A percentile compares a stretch with the other conserved stretches of the same genome.
phyloP scores from a whole-genome alignment of 805 yeast genomes.

The Metschnikowia borealis region DNA sequence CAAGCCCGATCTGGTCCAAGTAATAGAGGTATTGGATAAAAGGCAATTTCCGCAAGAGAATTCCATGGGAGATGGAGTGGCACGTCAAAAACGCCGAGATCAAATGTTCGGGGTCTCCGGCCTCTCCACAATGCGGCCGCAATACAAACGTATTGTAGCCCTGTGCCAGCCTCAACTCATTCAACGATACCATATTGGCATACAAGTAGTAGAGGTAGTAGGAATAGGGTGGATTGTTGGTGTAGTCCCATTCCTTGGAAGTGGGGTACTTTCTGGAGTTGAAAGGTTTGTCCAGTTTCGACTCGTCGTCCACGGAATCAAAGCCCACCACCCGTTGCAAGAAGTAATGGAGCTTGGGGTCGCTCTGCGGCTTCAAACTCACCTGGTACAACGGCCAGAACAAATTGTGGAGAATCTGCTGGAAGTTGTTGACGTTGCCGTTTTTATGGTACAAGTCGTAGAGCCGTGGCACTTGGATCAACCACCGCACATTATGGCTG shows the following conservation, averaged over 20 bases:
- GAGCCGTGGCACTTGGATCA: constrained; percentile 90
- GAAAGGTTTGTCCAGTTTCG: constrained; percentile 80
- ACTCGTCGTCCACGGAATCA: constrained; percentile 98
- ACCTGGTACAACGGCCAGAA: constrained; percentile 91
- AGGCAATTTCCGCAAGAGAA: constrained; percentile 86
- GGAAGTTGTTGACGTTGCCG: constrained; percentile 66
- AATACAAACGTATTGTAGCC: constrained; percentile 87
- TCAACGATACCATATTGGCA: constrained; percentile 81
- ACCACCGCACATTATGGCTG: constrained; percentile 95
- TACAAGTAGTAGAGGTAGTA: constrained; percentile 87
- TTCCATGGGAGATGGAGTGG: constrained; percentile 94
- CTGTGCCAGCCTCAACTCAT: constrained; percentile 72
- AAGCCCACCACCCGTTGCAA: constrained; percentile 94
- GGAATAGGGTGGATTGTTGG: constrained; percentile 93
- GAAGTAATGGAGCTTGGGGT: constrained; percentile 89
- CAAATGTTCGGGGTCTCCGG: constrained; percentile 99
- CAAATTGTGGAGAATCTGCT: constrained; percentile 70
- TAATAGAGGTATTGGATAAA: constrained; percentile 91
- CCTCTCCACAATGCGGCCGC: constrained; percentile 98
- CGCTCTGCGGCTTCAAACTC: constrained; percentile 72
- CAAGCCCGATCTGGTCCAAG: constrained; percentile 92
- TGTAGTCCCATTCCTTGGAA: constrained; percentile 77
- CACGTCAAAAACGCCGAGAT: constrained; percentile 85
- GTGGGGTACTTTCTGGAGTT: constrained; percentile 73
- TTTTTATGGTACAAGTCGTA: constrained; percentile 84